Conservation (phyloP, 495 filamentous ascomycete species). For the Niebla homalea region DNA sequence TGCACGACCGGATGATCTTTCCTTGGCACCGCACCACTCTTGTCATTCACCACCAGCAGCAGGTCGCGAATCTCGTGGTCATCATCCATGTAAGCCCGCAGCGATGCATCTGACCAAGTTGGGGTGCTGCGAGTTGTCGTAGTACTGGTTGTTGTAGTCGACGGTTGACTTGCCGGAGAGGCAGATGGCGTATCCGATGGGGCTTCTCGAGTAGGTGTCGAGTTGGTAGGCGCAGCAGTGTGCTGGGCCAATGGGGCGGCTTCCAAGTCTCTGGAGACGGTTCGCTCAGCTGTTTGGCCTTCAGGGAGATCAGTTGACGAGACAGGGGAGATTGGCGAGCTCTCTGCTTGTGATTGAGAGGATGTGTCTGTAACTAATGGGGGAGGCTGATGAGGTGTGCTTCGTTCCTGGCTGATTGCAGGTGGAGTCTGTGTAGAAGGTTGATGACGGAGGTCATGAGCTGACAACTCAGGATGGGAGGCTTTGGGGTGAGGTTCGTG, state of each 20-base stretch:
- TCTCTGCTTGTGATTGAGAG: conserved; percentile 45
- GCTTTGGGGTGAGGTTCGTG: conserved; percentile 9
- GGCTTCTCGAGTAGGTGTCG: conserved; percentile 20
- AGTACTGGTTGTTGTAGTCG: conserved; percentile 5
- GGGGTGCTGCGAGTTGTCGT: conserved; percentile 20
- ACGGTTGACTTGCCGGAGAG: conserved; percentile 27
- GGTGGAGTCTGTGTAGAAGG: conserved; percentile 67
- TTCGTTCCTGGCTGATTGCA: conserved; percentile 10
- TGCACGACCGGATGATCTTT: conserved; percentile 75
- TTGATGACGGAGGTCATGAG: conserved; percentile 17
- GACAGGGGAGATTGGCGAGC: conserved; percentile 48
- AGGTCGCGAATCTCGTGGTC: conserved; percentile 84
- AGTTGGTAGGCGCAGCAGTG: conserved; percentile 6
- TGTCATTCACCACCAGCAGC: conserved; percentile 83
- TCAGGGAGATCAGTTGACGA: conserved; percentile 53
- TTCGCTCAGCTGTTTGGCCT: neutral
- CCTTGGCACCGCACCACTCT: conserved; percentile 59
- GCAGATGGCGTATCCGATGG: conserved; percentile 11
- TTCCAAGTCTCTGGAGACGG: too few relatives aligned
- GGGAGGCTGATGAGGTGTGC: conserved; percentile 24
- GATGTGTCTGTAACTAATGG: conserved; percentile 54
- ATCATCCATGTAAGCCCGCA: conserved; percentile 84
- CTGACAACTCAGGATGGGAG: neutral
- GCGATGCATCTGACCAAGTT: conserved; percentile 68
- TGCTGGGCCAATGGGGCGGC: too few relatives aligned